phyloP scores from a whole-genome alignment of 805 yeast genomes.

The Yamadazyma kitorensis region DNA sequence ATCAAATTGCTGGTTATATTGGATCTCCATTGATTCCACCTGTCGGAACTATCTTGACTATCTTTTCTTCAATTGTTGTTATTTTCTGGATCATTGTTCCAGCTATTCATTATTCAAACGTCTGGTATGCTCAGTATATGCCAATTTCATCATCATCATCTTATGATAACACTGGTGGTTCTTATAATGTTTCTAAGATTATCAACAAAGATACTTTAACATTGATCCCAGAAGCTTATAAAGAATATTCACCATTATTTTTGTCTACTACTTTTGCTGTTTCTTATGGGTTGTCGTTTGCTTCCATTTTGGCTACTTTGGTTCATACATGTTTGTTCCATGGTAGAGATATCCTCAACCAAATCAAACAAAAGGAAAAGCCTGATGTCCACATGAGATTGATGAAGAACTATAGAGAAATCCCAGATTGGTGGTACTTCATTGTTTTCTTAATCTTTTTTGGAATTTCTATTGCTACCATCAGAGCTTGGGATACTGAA shows the following conservation, averaged over 20 bases:
- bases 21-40: constrained; percentile 70
- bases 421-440: constrained; percentile 45
- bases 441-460: constrained; percentile 16
- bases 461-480: constrained; percentile 36
- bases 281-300: constrained; percentile 57
- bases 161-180: constrained; percentile 48
- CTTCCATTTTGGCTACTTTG: constrained; percentile 60
- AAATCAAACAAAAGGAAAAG: constrained; percentile 18
- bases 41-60: constrained; percentile 28
- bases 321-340: constrained; percentile 58
- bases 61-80: constrained; percentile 20
- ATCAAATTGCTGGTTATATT: constrained; percentile 53
- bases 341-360: constrained; percentile 46
- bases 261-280: constrained; percentile 56
- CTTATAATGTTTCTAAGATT: constrained; percentile 50
- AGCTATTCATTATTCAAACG: constrained; percentile 55
- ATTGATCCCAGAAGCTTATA: constrained; percentile 48
- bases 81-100: constrained; percentile 54
- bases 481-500: constrained; percentile 39
- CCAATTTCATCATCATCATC: constrained; percentile 50
- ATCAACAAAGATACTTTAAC: constrained; percentile 33
- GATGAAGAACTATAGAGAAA: constrained; percentile 43
- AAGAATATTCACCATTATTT: constrained; percentile 61
- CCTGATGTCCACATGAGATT: constrained; percentile 48
- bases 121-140: constrained; percentile 57